Base-by-base conservation (phyloP, 2,329 filamentous ascomycete species). In the Aspergillus glaucus region DNA sequence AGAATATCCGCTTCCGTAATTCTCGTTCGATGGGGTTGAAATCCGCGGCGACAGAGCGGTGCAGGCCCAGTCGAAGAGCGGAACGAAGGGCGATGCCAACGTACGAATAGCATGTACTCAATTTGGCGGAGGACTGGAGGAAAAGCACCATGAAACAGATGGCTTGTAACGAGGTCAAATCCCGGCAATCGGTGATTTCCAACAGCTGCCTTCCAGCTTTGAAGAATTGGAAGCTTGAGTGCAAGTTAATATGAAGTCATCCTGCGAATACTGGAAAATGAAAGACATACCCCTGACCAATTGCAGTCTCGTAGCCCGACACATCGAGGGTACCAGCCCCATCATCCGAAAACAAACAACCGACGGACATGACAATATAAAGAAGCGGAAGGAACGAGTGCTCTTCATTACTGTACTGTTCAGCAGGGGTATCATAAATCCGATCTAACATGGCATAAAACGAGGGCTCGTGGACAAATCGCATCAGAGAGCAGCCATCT, bases 71-170 rank as follows among this genome's bases (percentile, higher is more conserved):
- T 24, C 87, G 81, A 30, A 92, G 69, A n/a, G 86, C 82, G 6
- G 86, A 85, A 45, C 87, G 80, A 44, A 91, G 73, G 2, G 86
- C 87, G 58, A 92, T 86, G 6, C 87, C 87, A 43, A 92, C 79
- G 57, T 88, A 90, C 0, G 86, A 82, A 66, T 92, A 92, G 63
- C 87, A 92, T 8, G 83, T 86, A 62, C 84, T 87, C 26, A 92
- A 72, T 62, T 88, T 88, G 8, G 87, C 86, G 2, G 88, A 87
- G 2, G 85, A 82, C 61, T 93, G 88, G 1, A 92, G 75, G 62
- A 91, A 93, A 2, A 92, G 72, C 44, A 90, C 86, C 78, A 90
- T 87, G 63, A 88, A 90, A 17, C 90, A 71, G 6, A 93, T 76
- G 2, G 85, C 82, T 64, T 93, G 87, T 7, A 92, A 72, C 1